Percentiles rank a stretch among this genome's conserved stretches.
Conservation (phyloP, 2,329 filamentous ascomycete species). For the Trichoderma sp. region DNA sequence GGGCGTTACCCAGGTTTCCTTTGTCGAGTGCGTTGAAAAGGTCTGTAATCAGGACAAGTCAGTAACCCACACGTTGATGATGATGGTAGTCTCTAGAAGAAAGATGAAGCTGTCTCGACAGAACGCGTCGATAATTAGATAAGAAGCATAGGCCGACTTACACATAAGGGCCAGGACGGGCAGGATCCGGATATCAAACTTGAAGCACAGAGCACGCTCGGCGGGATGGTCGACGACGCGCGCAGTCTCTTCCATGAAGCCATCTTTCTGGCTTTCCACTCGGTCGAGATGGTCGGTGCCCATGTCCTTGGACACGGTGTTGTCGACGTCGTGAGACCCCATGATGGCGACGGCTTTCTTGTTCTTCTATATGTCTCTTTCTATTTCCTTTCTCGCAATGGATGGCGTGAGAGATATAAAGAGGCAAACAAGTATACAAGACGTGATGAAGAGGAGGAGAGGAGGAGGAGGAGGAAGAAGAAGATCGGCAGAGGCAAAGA, state of each 20-base stretch:
- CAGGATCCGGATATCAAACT: conserved; percentile 58
- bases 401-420: background rate
- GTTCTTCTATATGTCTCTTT: background rate
- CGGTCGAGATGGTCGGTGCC: conserved; percentile 27
- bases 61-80: background rate
- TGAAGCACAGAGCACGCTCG: conserved; percentile 56
- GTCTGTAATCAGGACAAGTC: conserved; percentile 35
- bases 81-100: background rate
- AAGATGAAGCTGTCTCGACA: background rate
- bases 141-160: conserved; percentile 30
- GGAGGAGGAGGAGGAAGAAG: background rate
- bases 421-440: background rate
- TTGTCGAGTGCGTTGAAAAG: conserved; percentile 54
- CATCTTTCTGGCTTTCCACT: conserved; percentile 28
- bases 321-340: conserved; percentile 21
- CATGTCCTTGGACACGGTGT: conserved; percentile 22
- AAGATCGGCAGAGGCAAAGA: background rate
- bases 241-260: conserved; percentile 33
- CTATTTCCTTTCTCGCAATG: background rate
- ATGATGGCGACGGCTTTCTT: conserved; percentile 16
- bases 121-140: background rate
- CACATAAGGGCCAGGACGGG: conserved; percentile 61
- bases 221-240: conserved; percentile 47
- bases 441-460: background rate
- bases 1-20: conserved; percentile 55